Conservation (phyloP, 1,139 yeast genomes). For the Pichia sp. region DNA sequence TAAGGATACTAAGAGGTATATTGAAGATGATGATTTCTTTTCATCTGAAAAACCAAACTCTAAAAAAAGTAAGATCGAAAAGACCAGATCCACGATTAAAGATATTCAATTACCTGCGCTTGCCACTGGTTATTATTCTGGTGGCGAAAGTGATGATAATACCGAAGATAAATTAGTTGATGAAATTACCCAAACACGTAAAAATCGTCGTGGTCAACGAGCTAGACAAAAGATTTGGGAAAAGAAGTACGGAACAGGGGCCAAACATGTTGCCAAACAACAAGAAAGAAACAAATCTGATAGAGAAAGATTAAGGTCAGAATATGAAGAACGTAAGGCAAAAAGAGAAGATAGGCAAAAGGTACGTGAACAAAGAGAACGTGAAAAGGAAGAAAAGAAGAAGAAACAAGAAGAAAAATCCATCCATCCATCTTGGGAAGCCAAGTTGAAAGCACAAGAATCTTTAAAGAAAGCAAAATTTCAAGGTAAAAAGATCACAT, state of each 20-base stretch:
- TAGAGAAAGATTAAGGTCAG: conserved; percentile 52
- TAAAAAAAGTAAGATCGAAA: conserved; percentile 12
- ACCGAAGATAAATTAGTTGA: conserved; percentile 49
- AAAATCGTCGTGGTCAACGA: conserved; percentile 93
- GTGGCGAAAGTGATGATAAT: conserved; percentile 56
- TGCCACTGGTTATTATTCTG: conserved; percentile 75
- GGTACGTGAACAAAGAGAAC: conserved; percentile 12
- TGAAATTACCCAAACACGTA: conserved; percentile 49
- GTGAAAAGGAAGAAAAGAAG: conserved; percentile 42
- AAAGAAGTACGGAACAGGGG: conserved; percentile 71
- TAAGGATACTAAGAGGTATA: conserved; percentile 20
- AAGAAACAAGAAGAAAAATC: conserved; percentile 26
- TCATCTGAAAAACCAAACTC: conserved; percentile 28
- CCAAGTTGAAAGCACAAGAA: conserved; percentile 68
- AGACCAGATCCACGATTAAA: conserved; percentile 17
- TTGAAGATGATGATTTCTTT: conserved; percentile 38
- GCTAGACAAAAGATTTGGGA: conserved; percentile 98
- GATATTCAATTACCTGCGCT: conserved; percentile 56
- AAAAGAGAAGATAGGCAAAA: conserved; percentile 54
- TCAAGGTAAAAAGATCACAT: conserved; percentile 77
- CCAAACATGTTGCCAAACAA: conserved; percentile 76
- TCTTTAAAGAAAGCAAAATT: conserved; percentile 61
- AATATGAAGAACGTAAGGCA: conserved; percentile 67
- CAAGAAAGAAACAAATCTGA: conserved; percentile 47
- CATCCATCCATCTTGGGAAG: conserved; percentile 96